These are phyloP conservation scores for Fusarium nelsonii DNA, from an alignment of 2,329 filamentous ascomycete species.

Conservation along the genomic window DNA sequence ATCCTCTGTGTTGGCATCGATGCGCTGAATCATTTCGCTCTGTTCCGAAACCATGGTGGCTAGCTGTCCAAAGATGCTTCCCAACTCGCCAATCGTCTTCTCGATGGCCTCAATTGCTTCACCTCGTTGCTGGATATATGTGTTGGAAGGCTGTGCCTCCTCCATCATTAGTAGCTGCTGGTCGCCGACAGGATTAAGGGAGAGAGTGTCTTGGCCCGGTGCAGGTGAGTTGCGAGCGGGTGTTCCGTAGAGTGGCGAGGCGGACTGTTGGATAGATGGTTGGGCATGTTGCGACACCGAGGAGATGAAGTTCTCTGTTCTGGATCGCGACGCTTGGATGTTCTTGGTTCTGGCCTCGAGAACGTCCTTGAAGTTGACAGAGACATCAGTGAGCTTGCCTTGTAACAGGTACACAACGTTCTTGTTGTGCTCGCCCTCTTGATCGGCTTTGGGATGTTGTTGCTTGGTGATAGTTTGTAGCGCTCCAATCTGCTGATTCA, in stretches of 20 bases:
- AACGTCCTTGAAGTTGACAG: conserved; percentile 96
- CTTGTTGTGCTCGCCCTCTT: conserved; percentile 97
- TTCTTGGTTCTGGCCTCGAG: conserved; percentile 97
- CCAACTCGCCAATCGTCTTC: conserved; percentile 91
- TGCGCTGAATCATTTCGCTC: conserved; percentile 96
- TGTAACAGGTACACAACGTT: conserved; percentile 94
- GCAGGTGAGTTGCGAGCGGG: conserved; percentile 75
- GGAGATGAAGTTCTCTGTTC: conserved; percentile 97
- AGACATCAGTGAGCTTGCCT: conserved; percentile 91
- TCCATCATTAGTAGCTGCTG: conserved; percentile 92
- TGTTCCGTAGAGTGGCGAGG: conserved; percentile 88
- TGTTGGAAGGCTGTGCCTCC: conserved; percentile 88
- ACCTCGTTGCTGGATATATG: conserved; percentile 92
- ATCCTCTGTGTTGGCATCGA: conserved; percentile 97
- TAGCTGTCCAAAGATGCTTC: conserved; percentile 90
- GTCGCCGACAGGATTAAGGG: conserved; percentile 82
- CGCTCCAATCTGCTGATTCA: conserved; percentile 87
- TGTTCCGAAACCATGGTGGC: conserved; percentile 98
- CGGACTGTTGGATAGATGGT: conserved; percentile 76
- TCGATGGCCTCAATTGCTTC: conserved; percentile 98
- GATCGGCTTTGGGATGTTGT: conserved; percentile 78
- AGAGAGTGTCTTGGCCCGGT: conserved; percentile 80
- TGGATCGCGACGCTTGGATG: conserved; percentile 90
- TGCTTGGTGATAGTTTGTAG: conserved; percentile 83
- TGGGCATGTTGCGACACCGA: conserved; percentile 84